These are phyloP conservation scores for Syzygium syzygioides DNA, from an alignment of 441 rosid genomes.

Conservation along the genomic window DNA sequence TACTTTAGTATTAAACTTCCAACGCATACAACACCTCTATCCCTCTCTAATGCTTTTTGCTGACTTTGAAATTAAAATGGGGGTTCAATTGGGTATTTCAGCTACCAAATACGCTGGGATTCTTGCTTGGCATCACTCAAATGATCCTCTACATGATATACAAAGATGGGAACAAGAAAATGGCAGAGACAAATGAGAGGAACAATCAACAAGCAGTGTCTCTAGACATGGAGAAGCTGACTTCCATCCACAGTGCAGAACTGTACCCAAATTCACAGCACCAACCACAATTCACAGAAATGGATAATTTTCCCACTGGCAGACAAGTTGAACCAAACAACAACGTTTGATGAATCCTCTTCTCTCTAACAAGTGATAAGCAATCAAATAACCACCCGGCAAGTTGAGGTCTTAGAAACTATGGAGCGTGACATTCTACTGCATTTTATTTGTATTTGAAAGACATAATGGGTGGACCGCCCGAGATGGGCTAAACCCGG, in stretches of 20 bases:
- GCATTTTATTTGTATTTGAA: background rate
- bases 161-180: slow-evolving; percentile 22
- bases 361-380: background rate
- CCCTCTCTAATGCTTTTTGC: background rate
- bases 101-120: slow-evolving; percentile 66
- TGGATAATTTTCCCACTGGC: background rate
- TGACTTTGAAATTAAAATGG: background rate
- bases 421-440: background rate
- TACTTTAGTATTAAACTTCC: background rate
- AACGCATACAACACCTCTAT: background rate
- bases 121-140: slow-evolving; percentile 56
- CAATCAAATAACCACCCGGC: background rate
- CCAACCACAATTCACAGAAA: background rate
- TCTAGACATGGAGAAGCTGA: background rate
- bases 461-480: too few species aligned
- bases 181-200: background rate
- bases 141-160: slow-evolving; percentile 56
- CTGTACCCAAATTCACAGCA: background rate
- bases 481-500: too few species aligned
- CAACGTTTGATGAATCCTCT: background rate
- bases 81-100: slow-evolving; percentile 9
- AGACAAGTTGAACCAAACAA: background rate
- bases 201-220: background rate
- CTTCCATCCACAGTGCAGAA: background rate
- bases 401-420: background rate